Conservation (phyloP, 768 basidiomycete species). For the Trametes gibbosa region DNA sequence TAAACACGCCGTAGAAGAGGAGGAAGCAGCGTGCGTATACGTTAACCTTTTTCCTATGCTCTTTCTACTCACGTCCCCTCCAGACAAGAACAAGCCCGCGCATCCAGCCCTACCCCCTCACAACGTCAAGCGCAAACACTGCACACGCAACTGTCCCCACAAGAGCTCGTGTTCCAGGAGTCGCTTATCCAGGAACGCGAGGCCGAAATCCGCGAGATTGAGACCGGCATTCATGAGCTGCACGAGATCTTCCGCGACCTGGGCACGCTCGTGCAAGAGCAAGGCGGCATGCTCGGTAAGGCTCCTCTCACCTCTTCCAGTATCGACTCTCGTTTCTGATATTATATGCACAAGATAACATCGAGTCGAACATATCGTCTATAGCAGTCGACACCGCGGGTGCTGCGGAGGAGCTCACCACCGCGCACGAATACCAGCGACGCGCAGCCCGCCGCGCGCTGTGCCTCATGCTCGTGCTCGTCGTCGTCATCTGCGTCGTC, state of each 20-base stretch:
- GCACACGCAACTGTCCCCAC: slow-evolving; percentile 76
- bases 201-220: slow-evolving; percentile 92
- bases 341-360: slow-evolving; percentile 64
- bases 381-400: slow-evolving; percentile 79
- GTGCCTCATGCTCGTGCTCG: slow-evolving; percentile 85
- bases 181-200: slow-evolving; percentile 93
- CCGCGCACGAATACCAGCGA: slow-evolving; percentile 91
- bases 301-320: slow-evolving; percentile 25
- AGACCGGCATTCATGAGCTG: slow-evolving; percentile 93
- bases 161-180: slow-evolving; percentile 95
- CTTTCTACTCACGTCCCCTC: background rate
- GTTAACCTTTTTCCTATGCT: background rate
- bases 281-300: slow-evolving; percentile 92
- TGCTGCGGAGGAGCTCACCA: slow-evolving; percentile 82
- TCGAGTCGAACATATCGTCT: slow-evolving; percentile 89
- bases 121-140: slow-evolving; percentile 70
- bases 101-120: slow-evolving; percentile 42
- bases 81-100: slow-evolving; percentile 22
- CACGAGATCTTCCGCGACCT: slow-evolving; percentile 96
- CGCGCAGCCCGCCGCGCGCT: slow-evolving; percentile 89
- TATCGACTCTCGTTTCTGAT: background rate
- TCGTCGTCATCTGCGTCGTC: slow-evolving; percentile 84
- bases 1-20: slow-evolving; percentile 80
- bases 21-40: slow-evolving; percentile 34
- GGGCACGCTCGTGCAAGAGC: slow-evolving; percentile 91